Base-by-base conservation (phyloP, 1,284 basidiomycete species). In the Apiotrichum porosum region DNA sequence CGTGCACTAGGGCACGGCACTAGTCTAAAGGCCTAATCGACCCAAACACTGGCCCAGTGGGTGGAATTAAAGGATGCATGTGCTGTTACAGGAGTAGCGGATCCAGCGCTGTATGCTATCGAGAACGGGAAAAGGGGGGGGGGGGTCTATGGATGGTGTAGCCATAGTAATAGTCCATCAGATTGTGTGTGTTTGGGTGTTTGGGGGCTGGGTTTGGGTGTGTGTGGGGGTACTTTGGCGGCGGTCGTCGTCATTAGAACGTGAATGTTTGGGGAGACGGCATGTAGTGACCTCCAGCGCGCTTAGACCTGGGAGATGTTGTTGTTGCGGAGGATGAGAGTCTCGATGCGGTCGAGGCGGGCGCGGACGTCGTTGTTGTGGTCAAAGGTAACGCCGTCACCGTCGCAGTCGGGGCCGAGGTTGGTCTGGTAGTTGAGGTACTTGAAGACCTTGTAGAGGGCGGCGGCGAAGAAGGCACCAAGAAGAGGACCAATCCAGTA, bases 401-500 rank as follows among this genome's bases (percentile, higher is more conserved):
- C 57, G 46, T 52, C 57, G 42, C 41, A 33, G 55, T 44, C 60
- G 44, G 45, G 58, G 58, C 47, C 58, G 4, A 66, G 55, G 40
- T 66, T 60, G 36, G 45, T 38, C 31, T 63, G 57, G 37, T 60
- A 57, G 26, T 64, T 54, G 30, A 67, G 49, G 41, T 58, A 50
- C 34, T 41, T 43, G 49, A 75, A 62, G 42, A 72, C 46, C 49
- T 62, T 63, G 62, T 73, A 75, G 56, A 74, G 66, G n/a, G 58
- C 66, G 23, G 69, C 67, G 9, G 73, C 68, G 40, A 75, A 57
- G 10, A 56, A 51, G 4, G 68, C 61, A 1, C 72, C 72, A 23
- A 67, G 44, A 22, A 53, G 51, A 10, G 72, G 73, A 5, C 68
- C 72, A 19, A 75, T 43, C 63, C 68, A 75, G 66, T 73, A 72